These are phyloP conservation scores for Vaccinium macrocarpon DNA, from an alignment of 148 eudicot species.

Conservation along the genomic window DNA sequence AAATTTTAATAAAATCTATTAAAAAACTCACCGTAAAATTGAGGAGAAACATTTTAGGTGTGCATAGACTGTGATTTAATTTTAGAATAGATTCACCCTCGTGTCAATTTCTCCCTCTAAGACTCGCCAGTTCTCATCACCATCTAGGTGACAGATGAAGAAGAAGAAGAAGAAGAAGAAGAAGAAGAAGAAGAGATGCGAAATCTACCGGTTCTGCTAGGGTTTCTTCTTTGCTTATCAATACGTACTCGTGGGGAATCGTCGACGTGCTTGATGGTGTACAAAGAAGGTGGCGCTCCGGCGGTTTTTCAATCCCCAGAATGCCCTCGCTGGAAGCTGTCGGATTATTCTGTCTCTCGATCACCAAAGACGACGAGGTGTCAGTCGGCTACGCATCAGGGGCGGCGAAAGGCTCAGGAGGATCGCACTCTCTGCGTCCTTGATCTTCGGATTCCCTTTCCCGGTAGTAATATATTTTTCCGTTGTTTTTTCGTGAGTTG, in stretches of 20 bases:
- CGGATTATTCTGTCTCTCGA: conserved; percentile 28
- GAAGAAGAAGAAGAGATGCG: conserved; percentile 10
- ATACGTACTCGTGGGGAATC: conserved; percentile 49
- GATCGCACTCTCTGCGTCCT: conserved; percentile 80
- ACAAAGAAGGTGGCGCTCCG: conserved; percentile 92
- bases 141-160: neutral
- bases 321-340: conserved; percentile 88
- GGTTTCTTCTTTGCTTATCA: conserved; percentile 19
- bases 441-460: conserved; percentile 81
- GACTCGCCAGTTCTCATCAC: neutral
- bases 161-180: conserved; percentile 12
- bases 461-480: conserved; percentile 36
- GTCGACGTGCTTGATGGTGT: conserved; percentile 68
- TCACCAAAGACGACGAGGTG: conserved; percentile 40
- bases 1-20: too few relatives aligned
- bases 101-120: neutral
- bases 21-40: too few relatives aligned
- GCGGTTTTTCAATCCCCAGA: conserved; percentile 93
- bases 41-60: too few relatives aligned
- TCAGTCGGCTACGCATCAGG: conserved; percentile 62
- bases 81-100: neutral
- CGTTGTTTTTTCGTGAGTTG: neutral
- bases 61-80: too few relatives aligned
- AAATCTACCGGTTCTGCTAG: conserved; percentile 14
- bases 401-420: conserved; percentile 73